Percentiles rank a stretch among this genome's conserved stretches.
Conservation (phyloP, 2,329 filamentous ascomycete genomes). For the Colletotrichum sp. region DNA sequence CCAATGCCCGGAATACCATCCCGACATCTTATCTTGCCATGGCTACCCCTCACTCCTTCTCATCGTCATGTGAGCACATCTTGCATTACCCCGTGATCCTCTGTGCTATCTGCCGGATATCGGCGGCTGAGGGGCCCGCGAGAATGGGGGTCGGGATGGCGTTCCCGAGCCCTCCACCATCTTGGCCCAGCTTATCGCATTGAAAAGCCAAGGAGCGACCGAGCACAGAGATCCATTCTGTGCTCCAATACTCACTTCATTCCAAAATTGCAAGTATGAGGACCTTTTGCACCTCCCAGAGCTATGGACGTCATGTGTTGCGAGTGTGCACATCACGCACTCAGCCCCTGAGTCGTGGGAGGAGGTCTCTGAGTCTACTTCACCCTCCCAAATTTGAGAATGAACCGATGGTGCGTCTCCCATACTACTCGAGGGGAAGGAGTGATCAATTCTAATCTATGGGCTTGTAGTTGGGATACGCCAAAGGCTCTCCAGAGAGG, state of each 20-base stretch:
- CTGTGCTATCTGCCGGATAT: neutral
- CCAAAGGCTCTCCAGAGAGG: neutral
- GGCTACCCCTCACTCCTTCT: neutral
- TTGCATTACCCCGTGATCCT: neutral
- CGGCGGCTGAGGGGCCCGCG: neutral
- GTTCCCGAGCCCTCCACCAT: neutral
- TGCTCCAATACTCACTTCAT: neutral
- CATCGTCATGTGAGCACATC: neutral
- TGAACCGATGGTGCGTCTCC: neutral
- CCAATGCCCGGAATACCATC: neutral
- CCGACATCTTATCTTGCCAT: neutral
- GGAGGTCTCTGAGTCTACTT: neutral
- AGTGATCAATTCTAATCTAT: neutral
- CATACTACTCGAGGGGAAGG: neutral
- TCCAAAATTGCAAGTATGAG: neutral
- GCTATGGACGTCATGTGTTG: neutral
- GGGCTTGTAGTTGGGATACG: neutral
- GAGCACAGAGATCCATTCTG: neutral
- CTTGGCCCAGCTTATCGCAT: neutral
- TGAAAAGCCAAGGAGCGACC: neutral
- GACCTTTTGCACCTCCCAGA: neutral
- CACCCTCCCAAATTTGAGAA: neutral
- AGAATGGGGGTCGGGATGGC: neutral
- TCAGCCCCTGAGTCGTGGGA: neutral
- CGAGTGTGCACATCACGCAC: neutral